Percentiles rank a stretch among this genome's conserved stretches.
These are phyloP conservation scores for Escovopsis sp. DNA, from an alignment of 2,329 filamentous ascomycete genomes.

Conservation along the genomic window DNA sequence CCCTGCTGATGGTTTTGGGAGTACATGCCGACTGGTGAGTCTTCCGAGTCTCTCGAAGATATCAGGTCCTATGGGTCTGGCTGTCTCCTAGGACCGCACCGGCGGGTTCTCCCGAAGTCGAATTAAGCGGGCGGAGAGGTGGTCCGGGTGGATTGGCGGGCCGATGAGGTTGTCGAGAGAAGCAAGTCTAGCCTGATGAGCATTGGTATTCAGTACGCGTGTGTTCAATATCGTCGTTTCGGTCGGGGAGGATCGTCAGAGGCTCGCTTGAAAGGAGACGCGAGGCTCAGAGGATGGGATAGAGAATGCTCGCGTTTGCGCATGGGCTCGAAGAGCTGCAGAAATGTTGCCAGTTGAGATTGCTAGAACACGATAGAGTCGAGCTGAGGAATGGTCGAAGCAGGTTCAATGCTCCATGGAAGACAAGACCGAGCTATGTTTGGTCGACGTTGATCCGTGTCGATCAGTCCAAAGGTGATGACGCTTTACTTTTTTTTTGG, in stretches of 20 bases:
- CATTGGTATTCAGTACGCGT: slow-evolving; percentile 11
- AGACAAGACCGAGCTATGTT: neutral
- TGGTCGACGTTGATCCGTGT: slow-evolving; percentile 1
- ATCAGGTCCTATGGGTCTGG: slow-evolving; percentile 5
- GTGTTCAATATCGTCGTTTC: slow-evolving; percentile 3
- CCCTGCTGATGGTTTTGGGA: slow-evolving; percentile 57
- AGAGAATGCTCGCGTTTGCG: slow-evolving; percentile 23
- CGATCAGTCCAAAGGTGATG: slow-evolving; percentile 2
- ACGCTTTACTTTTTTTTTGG: neutral
- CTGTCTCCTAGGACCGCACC: slow-evolving; percentile 11
- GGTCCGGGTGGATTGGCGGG: slow-evolving; percentile 4
- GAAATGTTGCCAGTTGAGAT: too few species aligned
- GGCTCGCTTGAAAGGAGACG: slow-evolving; percentile 14
- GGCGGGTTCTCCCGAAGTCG: slow-evolving; percentile 15
- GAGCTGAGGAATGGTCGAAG: slow-evolving; percentile 2
- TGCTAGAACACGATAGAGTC: neutral
- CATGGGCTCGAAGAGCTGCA: slow-evolving; percentile 18
- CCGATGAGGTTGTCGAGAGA: slow-evolving; percentile 4
- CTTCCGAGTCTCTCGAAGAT: slow-evolving; percentile 5
- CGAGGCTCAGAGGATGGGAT: slow-evolving; percentile 18
- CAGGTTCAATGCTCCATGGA: slow-evolving; percentile 6
- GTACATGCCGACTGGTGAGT: slow-evolving; percentile 45
- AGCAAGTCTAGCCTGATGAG: slow-evolving; percentile 7
- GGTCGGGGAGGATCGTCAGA: slow-evolving; percentile 7
- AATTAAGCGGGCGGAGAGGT: slow-evolving; percentile 9